Percentiles rank a stretch among this genome's conserved stretches.
Conservation (phyloP, 2,329 filamentous ascomycete genomes). For the Seiridium cupressi region DNA sequence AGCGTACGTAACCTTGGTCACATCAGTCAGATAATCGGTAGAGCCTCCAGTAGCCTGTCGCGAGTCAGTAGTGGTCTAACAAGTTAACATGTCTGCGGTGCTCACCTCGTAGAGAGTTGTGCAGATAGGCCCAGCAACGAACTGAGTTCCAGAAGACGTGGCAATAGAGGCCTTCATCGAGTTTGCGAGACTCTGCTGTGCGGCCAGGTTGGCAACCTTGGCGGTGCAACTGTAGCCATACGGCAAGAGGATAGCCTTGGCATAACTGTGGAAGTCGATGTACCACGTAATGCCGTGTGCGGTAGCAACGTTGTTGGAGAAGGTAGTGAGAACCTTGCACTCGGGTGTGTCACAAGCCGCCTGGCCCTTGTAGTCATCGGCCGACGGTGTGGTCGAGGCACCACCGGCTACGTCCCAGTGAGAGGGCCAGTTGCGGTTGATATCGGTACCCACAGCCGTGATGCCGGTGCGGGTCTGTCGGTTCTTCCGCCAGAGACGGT, state of each 20-base stretch:
- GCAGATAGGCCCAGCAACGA: conserved; percentile 35
- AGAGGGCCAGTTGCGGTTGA: conserved; percentile 53
- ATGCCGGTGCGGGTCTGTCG: conserved; percentile 36
- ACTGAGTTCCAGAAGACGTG: conserved; percentile 29
- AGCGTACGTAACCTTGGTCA: conserved; percentile 22
- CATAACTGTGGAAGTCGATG: conserved; percentile 53
- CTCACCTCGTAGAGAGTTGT: conserved; percentile 31
- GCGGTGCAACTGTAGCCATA: conserved; percentile 55
- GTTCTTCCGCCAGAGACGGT: conserved; percentile 55
- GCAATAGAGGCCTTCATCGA: conserved; percentile 27
- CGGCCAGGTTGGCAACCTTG: conserved; percentile 37
- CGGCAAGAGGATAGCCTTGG: conserved; percentile 50
- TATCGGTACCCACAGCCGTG: conserved; percentile 46
- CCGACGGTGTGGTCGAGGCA: conserved; percentile 43
- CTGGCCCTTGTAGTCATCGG: conserved; percentile 41
- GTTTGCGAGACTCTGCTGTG: conserved; percentile 40
- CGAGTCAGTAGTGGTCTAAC: background rate
- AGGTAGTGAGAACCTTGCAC: conserved; percentile 44
- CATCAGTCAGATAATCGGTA: conserved; percentile 26
- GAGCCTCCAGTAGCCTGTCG: background rate
- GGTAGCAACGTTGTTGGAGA: conserved; percentile 39
- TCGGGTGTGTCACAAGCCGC: conserved; percentile 43
- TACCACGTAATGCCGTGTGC: conserved; percentile 50
- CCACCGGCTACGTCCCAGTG: conserved; percentile 42
- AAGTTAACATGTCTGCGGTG: background rate